Conservation (phyloP, 306 rosid genomes). For the Mucuna pruriens region DNA sequence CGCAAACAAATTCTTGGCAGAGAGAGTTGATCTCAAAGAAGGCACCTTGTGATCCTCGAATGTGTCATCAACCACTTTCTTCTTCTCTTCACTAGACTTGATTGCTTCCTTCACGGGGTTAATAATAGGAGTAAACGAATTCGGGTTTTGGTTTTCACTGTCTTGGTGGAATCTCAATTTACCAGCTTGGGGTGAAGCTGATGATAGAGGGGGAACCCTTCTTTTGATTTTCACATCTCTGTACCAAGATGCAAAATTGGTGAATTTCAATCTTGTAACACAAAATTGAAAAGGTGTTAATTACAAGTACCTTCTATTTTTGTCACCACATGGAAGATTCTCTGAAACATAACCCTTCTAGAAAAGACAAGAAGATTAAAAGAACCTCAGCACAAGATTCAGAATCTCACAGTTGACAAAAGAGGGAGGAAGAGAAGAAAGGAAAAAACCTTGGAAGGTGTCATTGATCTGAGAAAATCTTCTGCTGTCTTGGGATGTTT, state of each 20-base stretch:
- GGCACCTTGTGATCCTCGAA: conserved; percentile 49
- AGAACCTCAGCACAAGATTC: conserved; percentile 11
- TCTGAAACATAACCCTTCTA: conserved; percentile 61
- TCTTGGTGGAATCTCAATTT: conserved; percentile 58
- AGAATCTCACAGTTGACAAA: conserved; percentile 17
- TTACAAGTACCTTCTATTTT: conserved; percentile 65
- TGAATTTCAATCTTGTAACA: neutral
- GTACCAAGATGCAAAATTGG: neutral
- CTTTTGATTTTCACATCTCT: conserved; percentile 80
- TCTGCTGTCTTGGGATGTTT: conserved; percentile 87
- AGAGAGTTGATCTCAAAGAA: conserved; percentile 73
- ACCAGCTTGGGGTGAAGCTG: conserved; percentile 56
- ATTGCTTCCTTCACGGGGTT: conserved; percentile 56
- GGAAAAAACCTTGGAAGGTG: conserved; percentile 76
- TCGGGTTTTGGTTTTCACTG: conserved; percentile 79
- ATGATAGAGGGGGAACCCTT: conserved; percentile 56
- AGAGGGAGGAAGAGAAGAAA: neutral
- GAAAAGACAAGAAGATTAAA: neutral
- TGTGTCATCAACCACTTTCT: conserved; percentile 41
- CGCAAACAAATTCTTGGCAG: conserved; percentile 73
- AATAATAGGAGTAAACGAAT: conserved; percentile 58
- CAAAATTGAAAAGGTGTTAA: neutral
- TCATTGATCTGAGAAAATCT: conserved; percentile 72
- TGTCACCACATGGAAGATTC: conserved; percentile 57
- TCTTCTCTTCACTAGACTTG: conserved; percentile 84